A percentile compares a stretch with the other conserved stretches of the same genome.
Conservation (phyloP, 139 green algal species). For the Ettlia oleoabundans region DNA sequence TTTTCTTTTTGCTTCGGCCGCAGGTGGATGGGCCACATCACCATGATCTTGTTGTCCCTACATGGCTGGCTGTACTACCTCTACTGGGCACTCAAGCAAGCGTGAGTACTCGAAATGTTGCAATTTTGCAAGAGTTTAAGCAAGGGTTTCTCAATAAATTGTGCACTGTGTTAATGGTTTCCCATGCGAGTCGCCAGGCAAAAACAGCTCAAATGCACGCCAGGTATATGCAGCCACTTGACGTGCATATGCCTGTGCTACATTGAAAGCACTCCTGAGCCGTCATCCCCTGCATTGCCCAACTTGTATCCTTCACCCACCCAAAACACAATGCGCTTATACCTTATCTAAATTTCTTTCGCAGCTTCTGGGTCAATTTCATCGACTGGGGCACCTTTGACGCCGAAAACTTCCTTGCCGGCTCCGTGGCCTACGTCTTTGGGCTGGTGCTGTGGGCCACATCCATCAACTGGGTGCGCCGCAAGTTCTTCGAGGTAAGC, state of each 20-base stretch:
- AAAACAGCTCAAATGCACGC: background rate
- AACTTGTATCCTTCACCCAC: background rate
- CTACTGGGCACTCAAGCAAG: constrained; percentile 30
- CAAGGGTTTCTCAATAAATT: background rate
- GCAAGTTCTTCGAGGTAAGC: constrained; percentile 26
- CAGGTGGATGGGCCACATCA: constrained; percentile 47
- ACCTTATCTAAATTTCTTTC: background rate
- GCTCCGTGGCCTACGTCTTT: constrained; percentile 20
- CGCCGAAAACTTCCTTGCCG: constrained; percentile 21
- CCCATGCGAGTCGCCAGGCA: background rate
- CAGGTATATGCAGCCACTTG: background rate
- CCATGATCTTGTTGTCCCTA: constrained; percentile 27
- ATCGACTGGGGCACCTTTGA: constrained; percentile 1
- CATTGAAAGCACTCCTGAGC: too few relatives aligned
- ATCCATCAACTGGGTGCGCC: constrained; percentile 10
- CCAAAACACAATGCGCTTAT: too few relatives aligned
- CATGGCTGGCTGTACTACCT: constrained; percentile 46
- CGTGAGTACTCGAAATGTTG: background rate
- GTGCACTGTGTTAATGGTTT: background rate
- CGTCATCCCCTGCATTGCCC: too few relatives aligned
- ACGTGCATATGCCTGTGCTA: too few relatives aligned
- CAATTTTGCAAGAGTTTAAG: too few relatives aligned
- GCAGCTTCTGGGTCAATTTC: constrained; percentile 13
- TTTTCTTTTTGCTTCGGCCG: too few relatives aligned
- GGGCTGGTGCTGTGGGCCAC: constrained; percentile 26